Conservation (phyloP, 192 early-diverging fungal species). For the Chytriomyces sp. region DNA sequence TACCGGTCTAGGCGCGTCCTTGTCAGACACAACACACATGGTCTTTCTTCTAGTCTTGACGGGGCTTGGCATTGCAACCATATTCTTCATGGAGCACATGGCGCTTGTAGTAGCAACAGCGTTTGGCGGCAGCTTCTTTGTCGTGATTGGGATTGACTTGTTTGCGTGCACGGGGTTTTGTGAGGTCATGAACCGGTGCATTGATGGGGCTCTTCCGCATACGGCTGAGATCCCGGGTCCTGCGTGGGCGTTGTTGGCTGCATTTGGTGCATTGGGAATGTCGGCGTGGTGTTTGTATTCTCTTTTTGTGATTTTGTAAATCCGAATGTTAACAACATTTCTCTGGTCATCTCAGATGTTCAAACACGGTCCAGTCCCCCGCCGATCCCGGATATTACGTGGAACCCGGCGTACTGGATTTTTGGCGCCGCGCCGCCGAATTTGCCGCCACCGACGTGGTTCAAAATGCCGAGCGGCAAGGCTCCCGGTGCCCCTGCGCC, state of each 20-base stretch:
- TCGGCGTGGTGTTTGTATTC: conserved; percentile 16
- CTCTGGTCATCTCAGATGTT: conserved; percentile 1
- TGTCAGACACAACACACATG: conserved; percentile 22
- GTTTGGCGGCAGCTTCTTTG: conserved; percentile 26
- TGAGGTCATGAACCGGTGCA: conserved; percentile 29
- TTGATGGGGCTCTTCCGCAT: conserved; percentile 23
- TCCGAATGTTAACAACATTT: too few species aligned
- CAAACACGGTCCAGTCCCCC: conserved; percentile 32
- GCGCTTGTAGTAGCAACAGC: conserved; percentile 30
- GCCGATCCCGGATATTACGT: conserved; percentile 18
- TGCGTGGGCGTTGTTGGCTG: conserved; percentile 35
- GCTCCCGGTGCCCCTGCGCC: conserved; percentile 2
- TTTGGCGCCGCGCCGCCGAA: conserved; percentile 34
- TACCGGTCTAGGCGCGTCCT: conserved; percentile 26
- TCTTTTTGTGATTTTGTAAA: not conserved
- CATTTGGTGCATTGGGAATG: conserved; percentile 1
- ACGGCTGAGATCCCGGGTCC: conserved; percentile 32
- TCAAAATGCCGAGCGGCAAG: conserved; percentile 35
- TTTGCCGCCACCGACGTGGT: conserved; percentile 35
- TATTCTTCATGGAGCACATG: conserved; percentile 42
- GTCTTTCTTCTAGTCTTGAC: conserved; percentile 14
- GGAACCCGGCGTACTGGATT: conserved; percentile 40
- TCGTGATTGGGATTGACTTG: conserved; percentile 27
- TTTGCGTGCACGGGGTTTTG: conserved; percentile 32
- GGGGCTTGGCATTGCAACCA: not conserved